A percentile compares a stretch with the other conserved stretches of the same genome.
phyloP scores from a whole-genome alignment of 345 rosid species.

The Chamaenerion angustifolium region DNA sequence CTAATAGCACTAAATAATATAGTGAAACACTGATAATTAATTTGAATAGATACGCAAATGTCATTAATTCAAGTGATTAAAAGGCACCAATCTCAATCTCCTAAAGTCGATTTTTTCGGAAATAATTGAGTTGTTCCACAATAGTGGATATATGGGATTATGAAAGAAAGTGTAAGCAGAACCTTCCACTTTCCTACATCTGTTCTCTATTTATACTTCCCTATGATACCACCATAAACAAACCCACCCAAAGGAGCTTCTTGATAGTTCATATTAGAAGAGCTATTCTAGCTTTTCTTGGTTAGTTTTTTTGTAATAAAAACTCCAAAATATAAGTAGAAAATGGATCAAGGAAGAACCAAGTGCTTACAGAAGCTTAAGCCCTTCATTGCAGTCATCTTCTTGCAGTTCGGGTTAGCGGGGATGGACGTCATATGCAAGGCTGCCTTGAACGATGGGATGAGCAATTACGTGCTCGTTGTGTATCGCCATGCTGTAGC shows the following conservation, averaged over 20 bases:
- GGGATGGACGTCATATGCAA: constrained; percentile 81
- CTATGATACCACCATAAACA: not conserved
- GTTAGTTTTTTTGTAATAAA: not conserved
- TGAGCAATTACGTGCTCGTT: constrained; percentile 75
- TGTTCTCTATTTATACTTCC: constrained; percentile 1
- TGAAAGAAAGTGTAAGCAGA: not conserved
- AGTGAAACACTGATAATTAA: too few species aligned
- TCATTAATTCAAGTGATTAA: too few species aligned
- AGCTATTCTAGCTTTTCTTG: not conserved
- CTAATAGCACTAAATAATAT: too few species aligned
- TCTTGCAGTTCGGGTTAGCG: constrained; percentile 75
- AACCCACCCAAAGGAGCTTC: not conserved
- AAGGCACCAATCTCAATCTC: too few species aligned
- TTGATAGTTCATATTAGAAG: not conserved
- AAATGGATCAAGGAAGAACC: constrained; percentile 2
- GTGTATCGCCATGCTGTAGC: constrained; percentile 84
- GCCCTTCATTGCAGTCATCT: constrained; percentile 48
- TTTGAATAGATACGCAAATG: too few species aligned
- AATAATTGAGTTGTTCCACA: not conserved
- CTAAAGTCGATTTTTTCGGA: too few species aligned
- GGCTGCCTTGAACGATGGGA: constrained; percentile 65
- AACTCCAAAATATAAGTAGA: not conserved
- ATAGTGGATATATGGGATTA: not conserved
- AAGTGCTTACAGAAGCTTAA: constrained; percentile 23
- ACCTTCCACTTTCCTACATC: constrained; percentile 1